phyloP scores from a whole-genome alignment of 306 rosid genomes.

The Citrullus colocynthis region DNA sequence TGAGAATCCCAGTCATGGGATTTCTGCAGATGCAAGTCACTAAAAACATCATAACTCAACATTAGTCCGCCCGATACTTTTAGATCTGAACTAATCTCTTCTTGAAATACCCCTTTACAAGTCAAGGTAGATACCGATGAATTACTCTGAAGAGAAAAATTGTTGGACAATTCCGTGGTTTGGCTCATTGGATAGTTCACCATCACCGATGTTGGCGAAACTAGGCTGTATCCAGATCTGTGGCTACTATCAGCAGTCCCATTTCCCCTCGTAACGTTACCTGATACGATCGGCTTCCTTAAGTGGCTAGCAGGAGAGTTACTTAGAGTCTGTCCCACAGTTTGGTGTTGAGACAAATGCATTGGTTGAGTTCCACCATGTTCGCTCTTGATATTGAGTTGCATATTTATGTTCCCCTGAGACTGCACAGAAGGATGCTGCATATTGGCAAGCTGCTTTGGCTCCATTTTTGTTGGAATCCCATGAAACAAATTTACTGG shows the following conservation, averaged over 20 bases:
- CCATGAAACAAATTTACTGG: conserved; percentile 79
- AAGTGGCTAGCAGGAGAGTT: conserved; percentile 37
- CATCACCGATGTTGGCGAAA: conserved; percentile 26
- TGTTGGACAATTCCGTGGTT: conserved; percentile 42
- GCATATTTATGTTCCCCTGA: conserved; percentile 30
- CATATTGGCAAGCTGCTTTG: conserved; percentile 77
- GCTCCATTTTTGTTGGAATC: conserved; percentile 85
- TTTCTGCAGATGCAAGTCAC: conserved; percentile 57
- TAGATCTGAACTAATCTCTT: conserved; percentile 43
- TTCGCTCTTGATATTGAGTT: conserved; percentile 41
- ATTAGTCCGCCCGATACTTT: conserved; percentile 39
- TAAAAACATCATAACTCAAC: conserved; percentile 61
- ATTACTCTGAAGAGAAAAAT: conserved; percentile 58
- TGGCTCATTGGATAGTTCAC: conserved; percentile 67
- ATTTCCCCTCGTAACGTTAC: conserved; percentile 42
- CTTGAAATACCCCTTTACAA: conserved; percentile 45
- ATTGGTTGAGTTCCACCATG: conserved; percentile 27
- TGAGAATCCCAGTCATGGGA: conserved; percentile 68
- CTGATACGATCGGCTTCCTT: conserved; percentile 37
- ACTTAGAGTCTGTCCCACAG: conserved; percentile 52
- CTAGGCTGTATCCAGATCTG: conserved; percentile 37
- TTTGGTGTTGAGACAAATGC: conserved; percentile 35
- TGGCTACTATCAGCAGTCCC: conserved; percentile 38
- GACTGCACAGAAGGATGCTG: conserved; percentile 59
- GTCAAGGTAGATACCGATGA: conserved; percentile 13